Base-by-base conservation (phyloP, 306 rosid species). In the Prunus fruticosa region DNA sequence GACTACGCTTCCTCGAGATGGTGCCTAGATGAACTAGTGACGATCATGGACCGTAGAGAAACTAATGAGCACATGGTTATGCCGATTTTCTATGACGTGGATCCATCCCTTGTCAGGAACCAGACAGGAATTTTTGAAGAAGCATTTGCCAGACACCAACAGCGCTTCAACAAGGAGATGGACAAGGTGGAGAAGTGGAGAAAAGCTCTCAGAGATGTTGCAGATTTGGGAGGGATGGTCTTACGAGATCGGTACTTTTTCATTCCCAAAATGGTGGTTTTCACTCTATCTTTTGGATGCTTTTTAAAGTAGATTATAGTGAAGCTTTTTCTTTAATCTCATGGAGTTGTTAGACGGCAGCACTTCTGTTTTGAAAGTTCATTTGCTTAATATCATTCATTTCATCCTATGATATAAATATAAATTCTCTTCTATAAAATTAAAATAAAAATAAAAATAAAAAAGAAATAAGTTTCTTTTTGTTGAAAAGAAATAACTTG, bases 131-230 rank as follows among this genome's bases (percentile, higher is more conserved):
- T 28, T 19, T 52, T 71, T n/a, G 50, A 63, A 19, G 2, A 71
- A 19, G 27, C 75, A 5, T 71, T 71, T 71, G 4, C 49, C 6
- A 52, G 25, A 71, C 75, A 71, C n/a, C 30, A 51, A 52, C 11
- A 64, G 2, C 68, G 25, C 12, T 64, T 51, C 64, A 7, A 51
- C 12, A n/a, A 32, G 5, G 11, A 6, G 15, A 9, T 47, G 4
- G 74, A 52, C 10, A 71, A 71, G 30, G 75, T 71, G n/a, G 50
- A 28, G 27, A 28, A 19, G 28, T 71, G 75, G 64, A 18, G 50
- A 11, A 30, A 49, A 28, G 27, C 75, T 2, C 64, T 71, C 30
- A 30, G 30, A 18, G 7, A 52, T 0, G 64, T 53, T 1, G 30
- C 58, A 14, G 75, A 71, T 1, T 0, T 71, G 64, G 63, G 63